phyloP scores from a whole-genome alignment of 129 eudicot species.

The Mikania micrantha region DNA sequence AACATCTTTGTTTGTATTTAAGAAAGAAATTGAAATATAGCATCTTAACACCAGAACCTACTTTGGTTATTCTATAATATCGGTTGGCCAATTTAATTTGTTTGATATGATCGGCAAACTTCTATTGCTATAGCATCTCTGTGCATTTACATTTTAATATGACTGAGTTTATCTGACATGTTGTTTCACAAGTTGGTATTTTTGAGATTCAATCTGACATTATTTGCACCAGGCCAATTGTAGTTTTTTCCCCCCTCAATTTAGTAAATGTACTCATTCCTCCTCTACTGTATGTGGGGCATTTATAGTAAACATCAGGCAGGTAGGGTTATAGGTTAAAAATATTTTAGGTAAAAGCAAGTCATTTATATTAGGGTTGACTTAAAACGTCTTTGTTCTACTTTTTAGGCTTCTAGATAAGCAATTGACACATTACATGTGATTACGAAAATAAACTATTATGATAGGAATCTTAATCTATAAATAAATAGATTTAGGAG shows the following conservation, averaged over 20 bases:
- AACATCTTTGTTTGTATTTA: background rate
- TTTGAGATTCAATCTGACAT: background rate
- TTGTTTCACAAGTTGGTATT: background rate
- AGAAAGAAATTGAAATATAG: background rate
- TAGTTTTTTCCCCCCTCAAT: background rate
- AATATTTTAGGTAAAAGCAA: background rate
- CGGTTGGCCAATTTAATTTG: background rate
- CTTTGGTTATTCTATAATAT: background rate
- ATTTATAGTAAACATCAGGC: background rate
- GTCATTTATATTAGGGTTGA: background rate
- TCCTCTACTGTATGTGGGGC: background rate
- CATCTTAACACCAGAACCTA: background rate
- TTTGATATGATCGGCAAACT: background rate
- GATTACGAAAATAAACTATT: background rate
- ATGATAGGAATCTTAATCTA: background rate
- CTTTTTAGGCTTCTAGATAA: background rate
- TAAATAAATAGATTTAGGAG: background rate
- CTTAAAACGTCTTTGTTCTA: background rate
- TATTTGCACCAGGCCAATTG: slow-evolving; percentile 1
- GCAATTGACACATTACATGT: background rate
- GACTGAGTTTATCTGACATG: background rate
- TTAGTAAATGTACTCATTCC: background rate
- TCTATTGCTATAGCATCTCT: background rate
- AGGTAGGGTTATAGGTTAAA: background rate
- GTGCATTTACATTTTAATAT: slow-evolving; percentile 7